Conservation (phyloP, 805 yeast species). For the Pachysolen tannophilus region DNA sequence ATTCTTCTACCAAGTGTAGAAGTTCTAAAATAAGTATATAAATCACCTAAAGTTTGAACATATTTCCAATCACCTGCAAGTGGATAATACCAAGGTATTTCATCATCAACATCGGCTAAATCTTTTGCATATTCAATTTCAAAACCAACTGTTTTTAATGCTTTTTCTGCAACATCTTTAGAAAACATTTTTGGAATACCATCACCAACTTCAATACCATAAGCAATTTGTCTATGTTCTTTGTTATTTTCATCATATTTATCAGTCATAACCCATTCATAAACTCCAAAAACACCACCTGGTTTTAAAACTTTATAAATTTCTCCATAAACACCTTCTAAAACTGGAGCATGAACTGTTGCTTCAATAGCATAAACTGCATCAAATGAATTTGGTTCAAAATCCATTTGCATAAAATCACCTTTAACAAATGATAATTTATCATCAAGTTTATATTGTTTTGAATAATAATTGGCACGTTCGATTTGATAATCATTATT, state of each 20-base stretch:
- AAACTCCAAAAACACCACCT: constrained; percentile 96
- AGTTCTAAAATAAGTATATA: constrained; percentile 82
- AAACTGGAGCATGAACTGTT: constrained; percentile 93
- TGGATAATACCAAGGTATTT: constrained; percentile 96
- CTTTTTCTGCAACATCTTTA: constrained; percentile 78
- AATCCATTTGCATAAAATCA: constrained; percentile 99
- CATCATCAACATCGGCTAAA: constrained; percentile 75
- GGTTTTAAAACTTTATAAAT: constrained; percentile 94
- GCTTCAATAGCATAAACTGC: constrained; percentile 99
- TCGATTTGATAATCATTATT: constrained; percentile 96
- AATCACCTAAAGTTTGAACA: constrained; percentile 70
- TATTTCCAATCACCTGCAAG: constrained; percentile 90
- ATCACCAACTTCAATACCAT: constrained; percentile 97
- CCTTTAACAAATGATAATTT: constrained; percentile 88
- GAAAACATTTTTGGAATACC: constrained; percentile 97
- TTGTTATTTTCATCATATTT: constrained; percentile 77
- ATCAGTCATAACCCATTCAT: constrained; percentile 99
- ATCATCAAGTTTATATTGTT: constrained; percentile 53
- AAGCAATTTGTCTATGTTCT: constrained; percentile 89
- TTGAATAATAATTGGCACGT: constrained; percentile 80
- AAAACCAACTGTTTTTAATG: constrained; percentile 82
- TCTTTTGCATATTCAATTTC: constrained; percentile 69
- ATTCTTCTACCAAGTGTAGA: constrained; percentile 77
- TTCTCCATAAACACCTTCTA: constrained; percentile 93
- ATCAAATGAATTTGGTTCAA: constrained; percentile 82